Base-by-base conservation (phyloP, 352 stramenopile genomes). In the Thalassiosira hispida region DNA sequence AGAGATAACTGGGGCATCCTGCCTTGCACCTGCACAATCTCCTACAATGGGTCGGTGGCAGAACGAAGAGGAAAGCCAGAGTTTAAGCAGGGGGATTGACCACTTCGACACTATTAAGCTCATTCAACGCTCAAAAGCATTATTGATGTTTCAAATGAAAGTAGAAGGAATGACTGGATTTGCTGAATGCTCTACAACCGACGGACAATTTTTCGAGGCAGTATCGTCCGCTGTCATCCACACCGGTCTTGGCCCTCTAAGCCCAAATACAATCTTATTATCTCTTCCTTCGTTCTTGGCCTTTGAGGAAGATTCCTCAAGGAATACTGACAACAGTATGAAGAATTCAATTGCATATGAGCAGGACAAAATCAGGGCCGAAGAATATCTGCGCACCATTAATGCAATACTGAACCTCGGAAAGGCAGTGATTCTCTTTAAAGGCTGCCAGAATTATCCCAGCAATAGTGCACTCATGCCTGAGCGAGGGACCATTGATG, bases 341-440 rank as follows among this genome's bases (percentile, higher is more conserved):
- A 40, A 46, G 40, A 51, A 31, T 27, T 67, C 38, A 14, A 22
- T 68, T 35, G 55, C 22, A 51, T 22, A 61, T 51, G 27, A 68
- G 27, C 9, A 65, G 53, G 42, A 55, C 29, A 38, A 22, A 46
- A 38, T 23, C 53, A 68, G 51, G 31, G 57, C 66, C n/a, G 76
- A 86, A n/a, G 78, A 77, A 20, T 93, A 88, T 49, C 65, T 94
- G 11, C 35, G 40, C 12, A 89, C 89, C 16, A 63, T 94, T 4
- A 85, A 88, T 70, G 88, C 86, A 9, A 75, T 92, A 31, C 77
- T 91, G 0, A 88, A 90, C 31, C 77, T 91, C 7, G 73, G 86
- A 42, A 93, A 91, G 67, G 83, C 89, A 12, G 47, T 95, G 25
- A 79, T 92, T 44, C 63, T 95, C 12, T 83, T 95, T 38, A 94